Evolutionary conservation across 2,329 filamentous ascomycete species (phyloP).

Genomic region (Cladobotryum protrusum): DNA sequence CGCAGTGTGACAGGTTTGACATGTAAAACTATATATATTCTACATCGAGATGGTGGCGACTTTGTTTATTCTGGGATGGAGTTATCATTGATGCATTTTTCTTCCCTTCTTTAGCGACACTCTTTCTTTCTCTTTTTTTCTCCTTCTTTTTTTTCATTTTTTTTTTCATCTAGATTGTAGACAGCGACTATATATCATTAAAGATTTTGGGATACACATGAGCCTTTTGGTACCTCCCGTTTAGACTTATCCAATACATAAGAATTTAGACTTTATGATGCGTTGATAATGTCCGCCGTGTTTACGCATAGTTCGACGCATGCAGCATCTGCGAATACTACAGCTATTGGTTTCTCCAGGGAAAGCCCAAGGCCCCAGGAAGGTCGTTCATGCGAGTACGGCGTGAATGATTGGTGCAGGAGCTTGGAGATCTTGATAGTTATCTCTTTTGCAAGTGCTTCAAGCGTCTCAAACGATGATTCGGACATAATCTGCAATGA

Average conservation of each 20-base stretch:
- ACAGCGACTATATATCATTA: neutral
- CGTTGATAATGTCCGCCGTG: slow-evolving; percentile 11
- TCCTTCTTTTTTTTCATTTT: neutral
- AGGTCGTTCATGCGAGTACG: slow-evolving; percentile 11
- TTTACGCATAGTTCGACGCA: slow-evolving; percentile 48
- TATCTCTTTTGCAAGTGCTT: slow-evolving; percentile 50
- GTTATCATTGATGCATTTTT: neutral
- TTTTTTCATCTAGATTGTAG: neutral
- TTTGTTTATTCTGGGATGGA: neutral
- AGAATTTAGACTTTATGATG: neutral
- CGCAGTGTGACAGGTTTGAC: slow-evolving; percentile 46
- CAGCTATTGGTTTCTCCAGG: slow-evolving; percentile 67
- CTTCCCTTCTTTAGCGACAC: neutral
- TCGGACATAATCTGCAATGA: slow-evolving; percentile 42
- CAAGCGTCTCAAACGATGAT: slow-evolving; percentile 57
- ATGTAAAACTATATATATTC: slow-evolving; percentile 6
- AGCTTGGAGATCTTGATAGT: slow-evolving; percentile 40
- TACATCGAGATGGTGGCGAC: too few species aligned
- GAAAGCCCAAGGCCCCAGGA: slow-evolving; percentile 52
- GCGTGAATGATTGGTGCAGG: slow-evolving; percentile 24
- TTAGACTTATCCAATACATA: neutral
- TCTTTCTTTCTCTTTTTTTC: neutral
- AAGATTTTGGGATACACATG: neutral
- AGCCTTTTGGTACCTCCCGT: neutral
- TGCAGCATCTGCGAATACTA: slow-evolving; percentile 65